Base-by-base conservation (phyloP, 257 asterid species). In the Solanum clarkiae region DNA sequence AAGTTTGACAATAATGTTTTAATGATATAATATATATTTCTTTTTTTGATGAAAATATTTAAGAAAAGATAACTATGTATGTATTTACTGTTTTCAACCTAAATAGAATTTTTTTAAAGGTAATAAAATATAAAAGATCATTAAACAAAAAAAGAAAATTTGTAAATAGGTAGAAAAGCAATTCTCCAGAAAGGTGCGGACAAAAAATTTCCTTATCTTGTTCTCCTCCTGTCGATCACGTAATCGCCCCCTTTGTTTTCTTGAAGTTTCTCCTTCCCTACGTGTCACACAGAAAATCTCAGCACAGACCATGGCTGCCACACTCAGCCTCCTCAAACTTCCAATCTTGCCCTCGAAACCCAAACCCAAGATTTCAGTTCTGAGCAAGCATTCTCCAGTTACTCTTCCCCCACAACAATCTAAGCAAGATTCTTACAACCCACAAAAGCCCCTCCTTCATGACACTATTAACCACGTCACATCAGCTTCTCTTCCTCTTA, bases 401-500 rank as follows among this genome's bases (percentile, higher is more conserved):
- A 86, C 83, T 24, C 86, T 82, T 29, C 55, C 56, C 1, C 54
- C 80, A 18, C 55, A 71, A 42, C 80, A 71, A 71, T 18, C 18
- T 24, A 71, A 75, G 20, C 79, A 80, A 84, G 66, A 86, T 77
- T 87, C 83, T 9, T n/a, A 42, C 44, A 17, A 84, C 63, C 88
- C 87, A 24, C 85, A 84, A 69, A 80, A 86, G 6, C 86, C 53
- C 29, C 6, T 84, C 63, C 62, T 86, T 22, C 14, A 56, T 16
- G 45, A 86, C 32, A 56, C 90, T 24, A 1, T 85, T 51, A n/a
- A 10, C 51, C 89, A 69, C 68, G 87, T 94, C 55, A 89, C 86
- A 87, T 89, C 98, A 14, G 90, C 92, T 62, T 82, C 97, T 80
- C 88, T 93, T 84, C 94, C 98, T 85, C 94, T 93, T 32, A 70